phyloP scores from a whole-genome alignment of 2,329 filamentous ascomycete genomes.

The Botrytis hyacinthi region DNA sequence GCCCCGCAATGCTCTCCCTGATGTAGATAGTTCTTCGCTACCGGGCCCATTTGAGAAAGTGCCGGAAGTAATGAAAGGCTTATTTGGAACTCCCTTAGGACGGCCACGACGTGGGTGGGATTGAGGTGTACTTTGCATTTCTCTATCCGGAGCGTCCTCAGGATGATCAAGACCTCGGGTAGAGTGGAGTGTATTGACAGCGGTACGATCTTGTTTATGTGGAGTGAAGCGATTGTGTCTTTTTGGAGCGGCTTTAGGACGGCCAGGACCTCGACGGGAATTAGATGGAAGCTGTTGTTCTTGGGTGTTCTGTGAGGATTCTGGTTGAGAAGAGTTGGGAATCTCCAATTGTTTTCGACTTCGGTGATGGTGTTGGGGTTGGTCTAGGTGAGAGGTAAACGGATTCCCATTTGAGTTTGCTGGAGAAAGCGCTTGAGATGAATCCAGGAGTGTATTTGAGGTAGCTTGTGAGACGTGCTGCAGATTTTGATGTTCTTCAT shows the following conservation, averaged over 20 bases:
- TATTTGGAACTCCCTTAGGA: neutral
- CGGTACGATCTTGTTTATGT: neutral
- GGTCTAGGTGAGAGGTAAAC: neutral
- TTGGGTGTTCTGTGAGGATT: neutral
- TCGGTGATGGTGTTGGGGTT: neutral
- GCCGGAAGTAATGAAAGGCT: neutral
- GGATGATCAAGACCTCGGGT: neutral
- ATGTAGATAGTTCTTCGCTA: neutral
- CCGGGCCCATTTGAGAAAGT: neutral
- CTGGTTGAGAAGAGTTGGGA: conserved; percentile 3
- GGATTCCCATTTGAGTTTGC: neutral
- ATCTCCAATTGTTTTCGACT: neutral
- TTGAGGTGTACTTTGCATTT: neutral
- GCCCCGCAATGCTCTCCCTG: neutral
- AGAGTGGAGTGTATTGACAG: neutral
- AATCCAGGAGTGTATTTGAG: neutral
- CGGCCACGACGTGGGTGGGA: neutral
- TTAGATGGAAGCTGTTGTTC: neutral
- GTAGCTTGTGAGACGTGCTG: neutral
- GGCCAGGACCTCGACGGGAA: neutral
- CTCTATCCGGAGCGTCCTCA: neutral
- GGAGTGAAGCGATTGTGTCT: neutral
- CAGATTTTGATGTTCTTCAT: neutral
- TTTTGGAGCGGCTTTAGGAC: neutral
- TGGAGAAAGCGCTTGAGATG: neutral